Base-by-base conservation (phyloP, 2,329 filamentous ascomycete species). In the Pseudogymnoascus sp. region DNA sequence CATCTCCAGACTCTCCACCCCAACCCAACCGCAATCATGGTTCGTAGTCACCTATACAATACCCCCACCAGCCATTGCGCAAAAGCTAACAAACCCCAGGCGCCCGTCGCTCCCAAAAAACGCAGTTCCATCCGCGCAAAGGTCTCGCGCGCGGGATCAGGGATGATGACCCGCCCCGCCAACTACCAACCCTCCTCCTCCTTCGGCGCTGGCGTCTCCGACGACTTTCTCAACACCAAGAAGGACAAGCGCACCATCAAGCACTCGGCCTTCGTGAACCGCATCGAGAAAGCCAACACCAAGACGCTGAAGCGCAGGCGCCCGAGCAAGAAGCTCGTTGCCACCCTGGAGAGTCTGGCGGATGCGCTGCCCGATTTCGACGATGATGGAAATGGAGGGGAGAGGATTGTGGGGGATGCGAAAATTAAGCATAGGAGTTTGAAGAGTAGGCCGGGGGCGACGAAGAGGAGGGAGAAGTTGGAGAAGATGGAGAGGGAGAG, bases 201-300 rank as follows among this genome's bases (percentile, higher is more conserved):
- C 21, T 60, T 60, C 59, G 76, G 81, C 68, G 80, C 82, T 67
- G 72, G 77, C 58, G 79, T 82, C 12, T 75, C 79, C 52, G 82
- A 86, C 72, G 66, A 73, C 64, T 93, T 93, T 75, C 78, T 86
- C 65, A 83, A 86, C 62, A 86, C 82, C 66, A 97, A 97, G 76
- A 87, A 84, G 72, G 90, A 96, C 78, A 96, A 93, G 79, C 89
- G 88, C 23, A 78, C 82, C 35, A 90, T 96, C 69, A 93, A 92
- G 72, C 91, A 91, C 79, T 88, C 89, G 0, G 78, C 87, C 12
- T 91, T 97, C 67, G 80, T 96, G 28, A 88, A 86, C 18, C 89
- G 87, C 66, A 89, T 96, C 69, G 79, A 86, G 67, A 91, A 92
- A 67, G 76, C 78, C 64, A 69, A 75, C 61, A 74, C 74, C 61